These are phyloP conservation scores for Phaffomyces opuntiae DNA, from an alignment of 805 yeast species.

Conservation along the genomic window DNA sequence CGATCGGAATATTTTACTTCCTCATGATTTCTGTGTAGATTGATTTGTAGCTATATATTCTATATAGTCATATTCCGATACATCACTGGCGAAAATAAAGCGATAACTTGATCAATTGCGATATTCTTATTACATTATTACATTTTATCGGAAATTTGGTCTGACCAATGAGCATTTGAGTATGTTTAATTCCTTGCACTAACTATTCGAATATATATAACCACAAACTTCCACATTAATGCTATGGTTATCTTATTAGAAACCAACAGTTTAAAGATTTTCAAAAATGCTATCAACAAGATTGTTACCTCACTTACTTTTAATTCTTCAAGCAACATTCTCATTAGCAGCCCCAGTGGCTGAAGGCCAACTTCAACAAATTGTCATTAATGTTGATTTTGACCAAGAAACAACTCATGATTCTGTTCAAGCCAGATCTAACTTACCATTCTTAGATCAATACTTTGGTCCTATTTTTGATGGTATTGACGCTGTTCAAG, in stretches of 20 bases:
- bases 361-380: slow-evolving; percentile 17
- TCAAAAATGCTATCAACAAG: slow-evolving; percentile 15
- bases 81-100: too few relatives aligned
- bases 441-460: slow-evolving; percentile 27
- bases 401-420: not conserved
- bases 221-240: not conserved
- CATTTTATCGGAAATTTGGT: not conserved
- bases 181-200: not conserved
- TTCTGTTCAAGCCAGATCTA: slow-evolving; percentile 7
- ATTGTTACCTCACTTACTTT: slow-evolving; percentile 11
- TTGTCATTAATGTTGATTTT: slow-evolving; percentile 19
- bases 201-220: not conserved
- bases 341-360: slow-evolving; percentile 18
- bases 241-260: not conserved
- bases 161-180: not conserved
- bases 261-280: not conserved
- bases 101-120: too few relatives aligned
- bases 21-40: too few relatives aligned
- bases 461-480: slow-evolving; percentile 30
- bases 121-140: too few relatives aligned
- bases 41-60: too few relatives aligned
- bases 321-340: slow-evolving; percentile 5
- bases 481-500: slow-evolving; percentile 19
- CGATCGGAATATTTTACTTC: not conserved
- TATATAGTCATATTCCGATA: too few relatives aligned